Evolutionary conservation across 352 stramenopile genomes (phyloP).

Genomic region (Globisporangium parvum): DNA sequence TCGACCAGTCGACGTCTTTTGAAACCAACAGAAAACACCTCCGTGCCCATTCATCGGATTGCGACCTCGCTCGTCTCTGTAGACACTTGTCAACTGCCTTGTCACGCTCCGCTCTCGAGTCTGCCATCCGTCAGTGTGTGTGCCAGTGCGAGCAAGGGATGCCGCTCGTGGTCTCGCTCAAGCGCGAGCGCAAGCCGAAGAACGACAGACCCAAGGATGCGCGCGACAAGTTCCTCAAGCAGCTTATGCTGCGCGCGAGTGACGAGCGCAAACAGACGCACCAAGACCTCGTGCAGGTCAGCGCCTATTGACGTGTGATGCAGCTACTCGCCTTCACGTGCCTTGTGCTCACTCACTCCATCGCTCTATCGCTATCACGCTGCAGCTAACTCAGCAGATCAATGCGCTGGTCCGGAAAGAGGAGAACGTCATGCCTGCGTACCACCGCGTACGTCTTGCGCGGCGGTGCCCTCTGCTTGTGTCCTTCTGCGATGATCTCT

Average conservation of each 20-base stretch:
- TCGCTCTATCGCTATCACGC: background rate
- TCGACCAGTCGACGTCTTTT: too few species aligned
- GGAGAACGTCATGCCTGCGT: conserved; percentile 34
- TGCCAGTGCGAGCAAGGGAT: too few species aligned
- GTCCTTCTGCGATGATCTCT: background rate
- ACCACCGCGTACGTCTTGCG: conserved; percentile 33
- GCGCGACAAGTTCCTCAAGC: conserved; percentile 29
- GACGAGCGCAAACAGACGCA: conserved; percentile 26
- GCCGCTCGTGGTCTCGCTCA: conserved; percentile 6
- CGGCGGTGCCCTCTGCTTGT: conserved; percentile 3
- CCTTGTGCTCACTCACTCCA: background rate
- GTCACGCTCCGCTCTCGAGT: too few species aligned
- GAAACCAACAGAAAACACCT: too few species aligned
- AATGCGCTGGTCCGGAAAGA: conserved; percentile 58
- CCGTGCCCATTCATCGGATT: too few species aligned
- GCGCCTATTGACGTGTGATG: background rate
- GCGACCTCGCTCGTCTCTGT: too few species aligned
- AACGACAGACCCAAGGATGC: conserved; percentile 33
- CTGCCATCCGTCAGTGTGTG: too few species aligned
- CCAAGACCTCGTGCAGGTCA: conserved; percentile 42
- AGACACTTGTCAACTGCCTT: too few species aligned
- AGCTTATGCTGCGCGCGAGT: conserved; percentile 29
- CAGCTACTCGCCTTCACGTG: background rate
- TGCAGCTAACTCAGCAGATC: conserved; percentile 66
- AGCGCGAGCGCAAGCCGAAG: conserved; percentile 22